Evolutionary conservation across 352 stramenopile species (phyloP), one percentile per base, ranked within the genome.

Genomic region (Saprolegnia diclina): DNA sequence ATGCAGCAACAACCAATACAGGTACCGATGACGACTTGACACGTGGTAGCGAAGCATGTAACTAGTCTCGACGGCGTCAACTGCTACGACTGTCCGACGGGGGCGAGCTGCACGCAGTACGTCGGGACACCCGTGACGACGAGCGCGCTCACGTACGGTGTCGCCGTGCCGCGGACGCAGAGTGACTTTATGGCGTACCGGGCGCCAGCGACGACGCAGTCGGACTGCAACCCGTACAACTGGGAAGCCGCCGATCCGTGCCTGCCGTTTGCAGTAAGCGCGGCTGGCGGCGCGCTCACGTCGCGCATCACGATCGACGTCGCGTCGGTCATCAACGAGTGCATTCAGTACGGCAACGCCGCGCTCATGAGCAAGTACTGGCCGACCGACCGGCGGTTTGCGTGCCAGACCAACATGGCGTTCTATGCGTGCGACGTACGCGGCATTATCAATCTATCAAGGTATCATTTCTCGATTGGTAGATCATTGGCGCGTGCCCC

Each of bases 401-500:
- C 82, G 6, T 90, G 83, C 35, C 46, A 90, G 18, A 81, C 83
- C 0, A 64, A 68, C 4, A 75, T 79, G 54, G 62, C 78, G 0
- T 89, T 92, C 55, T 92, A 92, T 62, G 73, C 67, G 19, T 92
- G 83, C 65, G 82, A 90, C 44, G 80, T 87, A 69, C 18, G 32
- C 19, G 3, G 4, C 3, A 1, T 38, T 37, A 50, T 63, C 0
- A 13, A 37, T 26, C 21, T 42, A 42, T n/a, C 9, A 21, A 50
- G 2, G 0, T 71, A 38, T 4, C 68, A 11, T 16, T 0, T 65
- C 40, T n/a, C n/a, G n/a, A 9, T 26, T 13, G 21, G 18, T 19
- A 86, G 79, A 69, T 90, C 0, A 54, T 75, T 48, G 66, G 65
- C 7, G 82, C 83, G 5, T 91, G 83, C 18, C 66, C 80, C 19